Percentiles rank a stretch among this genome's conserved stretches.
Conservation (phyloP, 2,329 filamentous ascomycete genomes). For the Coniochaeta pulveracea region DNA sequence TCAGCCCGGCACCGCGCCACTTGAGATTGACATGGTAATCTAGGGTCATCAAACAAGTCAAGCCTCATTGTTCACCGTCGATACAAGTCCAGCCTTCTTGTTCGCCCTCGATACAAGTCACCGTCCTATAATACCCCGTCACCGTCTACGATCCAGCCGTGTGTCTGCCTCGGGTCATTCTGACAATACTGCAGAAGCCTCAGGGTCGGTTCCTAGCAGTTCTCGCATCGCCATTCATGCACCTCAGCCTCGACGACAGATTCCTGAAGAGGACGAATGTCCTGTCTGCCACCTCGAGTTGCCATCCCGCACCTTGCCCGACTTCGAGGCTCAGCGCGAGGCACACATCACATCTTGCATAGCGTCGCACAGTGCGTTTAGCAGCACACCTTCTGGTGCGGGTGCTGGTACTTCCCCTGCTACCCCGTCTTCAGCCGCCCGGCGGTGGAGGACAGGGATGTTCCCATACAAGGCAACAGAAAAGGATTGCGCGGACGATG, state of each 20-base stretch:
- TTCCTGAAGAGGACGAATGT: slow-evolving; percentile 67
- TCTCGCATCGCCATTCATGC: too few relatives aligned
- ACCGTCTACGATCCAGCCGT: too few relatives aligned
- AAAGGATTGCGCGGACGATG: slow-evolving; percentile 57
- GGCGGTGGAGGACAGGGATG: slow-evolving; percentile 42
- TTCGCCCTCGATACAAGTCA: too few relatives aligned
- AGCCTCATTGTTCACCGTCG: too few relatives aligned
- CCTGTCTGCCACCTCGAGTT: slow-evolving; percentile 66
- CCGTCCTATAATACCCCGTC: too few relatives aligned
- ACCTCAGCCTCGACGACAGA: slow-evolving; percentile 33
- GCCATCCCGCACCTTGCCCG: slow-evolving; percentile 41
- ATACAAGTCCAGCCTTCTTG: too few relatives aligned
- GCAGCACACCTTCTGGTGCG: slow-evolving; percentile 11
- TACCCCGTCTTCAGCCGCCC: slow-evolving; percentile 17
- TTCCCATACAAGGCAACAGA: slow-evolving; percentile 54
- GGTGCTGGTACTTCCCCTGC: slow-evolving; percentile 10
- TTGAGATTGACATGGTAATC: too few relatives aligned
- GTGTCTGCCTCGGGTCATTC: slow-evolving; percentile 15
- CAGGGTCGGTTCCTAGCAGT: too few relatives aligned
- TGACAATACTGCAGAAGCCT: too few relatives aligned
- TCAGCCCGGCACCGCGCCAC: too few relatives aligned
- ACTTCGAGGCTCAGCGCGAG: slow-evolving; percentile 44
- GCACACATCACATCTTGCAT: slow-evolving; percentile 50
- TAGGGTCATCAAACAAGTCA: too few relatives aligned
- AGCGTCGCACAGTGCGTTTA: slow-evolving; percentile 38